These are phyloP conservation scores for Debaryomyces coudertii DNA, from an alignment of 1,139 yeast species.

Conservation along the genomic window DNA sequence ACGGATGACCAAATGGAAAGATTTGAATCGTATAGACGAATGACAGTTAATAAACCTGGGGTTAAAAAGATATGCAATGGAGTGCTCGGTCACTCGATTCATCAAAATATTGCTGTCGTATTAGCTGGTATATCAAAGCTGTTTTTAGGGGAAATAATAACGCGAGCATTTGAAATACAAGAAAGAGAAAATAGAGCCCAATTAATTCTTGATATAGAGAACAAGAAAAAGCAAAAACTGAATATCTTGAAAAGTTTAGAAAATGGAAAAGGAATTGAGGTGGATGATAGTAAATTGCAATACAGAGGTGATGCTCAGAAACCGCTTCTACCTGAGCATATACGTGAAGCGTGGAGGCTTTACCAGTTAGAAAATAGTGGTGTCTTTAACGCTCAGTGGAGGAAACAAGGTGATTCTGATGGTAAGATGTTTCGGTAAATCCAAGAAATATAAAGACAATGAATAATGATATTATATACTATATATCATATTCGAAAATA, in stretches of 20 bases:
- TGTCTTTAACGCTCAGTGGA: constrained; percentile 62
- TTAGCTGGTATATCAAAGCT: constrained; percentile 88
- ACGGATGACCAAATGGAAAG: constrained; percentile 84
- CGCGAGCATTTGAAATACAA: constrained; percentile 73
- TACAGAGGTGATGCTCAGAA: constrained; percentile 49
- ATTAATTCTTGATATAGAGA: constrained; percentile 40
- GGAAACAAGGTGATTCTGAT: constrained; percentile 73
- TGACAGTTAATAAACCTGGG: constrained; percentile 77
- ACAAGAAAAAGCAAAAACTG: constrained; percentile 37
- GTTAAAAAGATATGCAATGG: constrained; percentile 82
- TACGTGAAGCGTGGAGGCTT: constrained; percentile 86
- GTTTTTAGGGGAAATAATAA: constrained; percentile 85
- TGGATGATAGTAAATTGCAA: constrained; percentile 31
- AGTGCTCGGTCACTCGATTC: constrained; percentile 79
- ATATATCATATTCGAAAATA: too few species aligned
- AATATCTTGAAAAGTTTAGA: constrained; percentile 32
- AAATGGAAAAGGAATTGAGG: constrained; percentile 33
- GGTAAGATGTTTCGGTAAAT: constrained; percentile 64
- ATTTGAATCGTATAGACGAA: constrained; percentile 85
- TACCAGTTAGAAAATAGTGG: constrained; percentile 71
- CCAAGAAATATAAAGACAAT: too few species aligned
- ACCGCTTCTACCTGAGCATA: constrained; percentile 81
- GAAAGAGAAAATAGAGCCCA: constrained; percentile 53
- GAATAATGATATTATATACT: too few species aligned
- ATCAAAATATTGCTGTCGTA: constrained; percentile 79